Evolutionary conservation across 148 eudicot species (phyloP), one percentile per base, ranked within the genome.

Genomic region (Vaccinium myrtillus): DNA sequence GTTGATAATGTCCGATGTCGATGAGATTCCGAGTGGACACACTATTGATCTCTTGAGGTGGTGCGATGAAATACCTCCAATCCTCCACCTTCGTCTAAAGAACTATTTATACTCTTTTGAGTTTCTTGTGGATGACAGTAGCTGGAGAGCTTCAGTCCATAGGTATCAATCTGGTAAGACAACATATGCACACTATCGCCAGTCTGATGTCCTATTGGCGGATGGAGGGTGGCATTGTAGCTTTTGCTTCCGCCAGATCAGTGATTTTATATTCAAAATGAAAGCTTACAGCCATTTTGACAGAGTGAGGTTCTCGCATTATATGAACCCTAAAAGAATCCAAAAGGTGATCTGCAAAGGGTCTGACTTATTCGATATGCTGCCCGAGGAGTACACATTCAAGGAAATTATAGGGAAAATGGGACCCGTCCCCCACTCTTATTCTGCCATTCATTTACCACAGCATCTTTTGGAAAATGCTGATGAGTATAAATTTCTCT

Each of bases 161-260:
- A 87, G 90, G 23, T 94, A 94, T 75, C 89, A 90, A 73, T 85
- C 92, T 2, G 95, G 94, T 49, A 91, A 91, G 75, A 93, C 98
- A 0, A 86, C 82, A 70, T 94, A 94, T 84, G 98, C 95, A 21
- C 98, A 94, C 83, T 94, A 75, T 80, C 85, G 98, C 50, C 95
- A 94, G 77, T 90, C 94, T 30, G 93, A 94, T 86, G 84, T 74
- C 8, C 86, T 90, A 18, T 82, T 94, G 81, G 90, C 98, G 19
- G 95, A 94, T 84, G 89, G 95, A 1, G 98, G 98, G 78, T 94
- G 98, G 98, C 97, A 94, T 84, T 94, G 97, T 82, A 94, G 98
- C 91, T 94, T 94, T 76, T 94, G 98, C 86, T 94, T 94, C 77
- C 91, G 95, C 23, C 90, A 30, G 1, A 93, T 94, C 48, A 84